phyloP scores from a whole-genome alignment of 306 rosid genomes.

The Quillaja saponaria region DNA sequence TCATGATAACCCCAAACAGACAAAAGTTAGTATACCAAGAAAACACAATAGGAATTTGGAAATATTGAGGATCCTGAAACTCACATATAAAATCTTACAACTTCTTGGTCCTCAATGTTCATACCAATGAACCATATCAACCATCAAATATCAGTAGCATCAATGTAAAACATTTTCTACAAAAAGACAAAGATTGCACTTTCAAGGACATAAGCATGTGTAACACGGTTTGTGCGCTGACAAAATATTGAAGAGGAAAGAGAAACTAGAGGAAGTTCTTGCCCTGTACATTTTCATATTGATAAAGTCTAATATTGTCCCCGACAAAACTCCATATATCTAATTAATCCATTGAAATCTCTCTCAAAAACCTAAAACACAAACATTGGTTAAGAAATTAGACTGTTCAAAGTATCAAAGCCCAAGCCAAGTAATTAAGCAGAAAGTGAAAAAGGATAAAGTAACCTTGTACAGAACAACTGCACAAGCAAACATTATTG shows the following conservation, averaged over 20 bases:
- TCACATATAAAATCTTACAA: slow-evolving; percentile 7
- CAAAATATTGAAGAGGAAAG: slow-evolving; percentile 17
- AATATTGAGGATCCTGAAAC: no score
- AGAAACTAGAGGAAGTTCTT: not conserved
- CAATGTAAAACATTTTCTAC: slow-evolving; percentile 5
- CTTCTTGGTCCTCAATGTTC: slow-evolving; percentile 1
- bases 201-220: not conserved
- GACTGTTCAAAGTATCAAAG: not conserved
- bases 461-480: no score
- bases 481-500: not conserved
- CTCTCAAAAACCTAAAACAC: slow-evolving; percentile 15
- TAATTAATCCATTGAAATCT: no score
- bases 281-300: not conserved
- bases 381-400: not conserved
- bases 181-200: not conserved
- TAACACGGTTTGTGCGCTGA: not conserved
- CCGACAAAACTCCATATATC: slow-evolving; percentile 3
- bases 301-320: slow-evolving; percentile 1
- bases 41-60: no score
- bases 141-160: slow-evolving; percentile 11
- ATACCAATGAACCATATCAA: slow-evolving; percentile 9
- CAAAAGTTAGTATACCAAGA: no score
- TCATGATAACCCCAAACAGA: no score
- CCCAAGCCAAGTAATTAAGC: not conserved
- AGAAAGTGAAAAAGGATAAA: slow-evolving; percentile 6